Conservation (phyloP, 1,284 basidiomycete genomes). For the Marasmius tenuissimus region DNA sequence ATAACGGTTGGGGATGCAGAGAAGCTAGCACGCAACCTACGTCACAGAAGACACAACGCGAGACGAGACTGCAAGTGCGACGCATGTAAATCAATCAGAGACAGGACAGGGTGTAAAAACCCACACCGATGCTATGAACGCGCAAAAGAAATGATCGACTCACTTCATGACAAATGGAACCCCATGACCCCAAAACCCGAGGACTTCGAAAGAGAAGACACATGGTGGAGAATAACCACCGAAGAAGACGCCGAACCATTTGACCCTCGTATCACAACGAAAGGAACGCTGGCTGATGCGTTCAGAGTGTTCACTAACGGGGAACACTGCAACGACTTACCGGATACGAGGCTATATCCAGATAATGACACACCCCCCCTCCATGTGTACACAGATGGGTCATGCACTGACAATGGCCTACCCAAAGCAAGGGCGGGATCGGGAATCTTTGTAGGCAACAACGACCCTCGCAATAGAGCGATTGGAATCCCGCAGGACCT, state of each 20-base stretch:
- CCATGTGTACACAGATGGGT: conserved; percentile 19
- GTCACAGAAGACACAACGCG: neutral
- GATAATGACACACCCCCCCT: conserved; percentile 1
- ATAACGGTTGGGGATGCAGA: conserved; percentile 13
- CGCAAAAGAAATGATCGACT: conserved; percentile 6
- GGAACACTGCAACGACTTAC: neutral
- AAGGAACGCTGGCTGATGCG: conserved; percentile 8
- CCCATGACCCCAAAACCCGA: conserved; percentile 2
- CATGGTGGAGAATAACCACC: neutral
- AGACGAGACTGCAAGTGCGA: conserved; percentile 5
- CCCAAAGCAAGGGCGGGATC: conserved; percentile 15
- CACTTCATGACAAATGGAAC: conserved; percentile 12
- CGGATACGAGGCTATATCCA: neutral
- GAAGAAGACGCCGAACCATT: conserved; percentile 7
- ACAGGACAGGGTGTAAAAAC: conserved; percentile 3
- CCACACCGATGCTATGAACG: conserved; percentile 6
- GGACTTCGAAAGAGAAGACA: conserved; percentile 1
- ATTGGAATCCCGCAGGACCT: conserved; percentile 15
- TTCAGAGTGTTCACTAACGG: conserved; percentile 19
- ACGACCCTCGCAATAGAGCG: conserved; percentile 16
- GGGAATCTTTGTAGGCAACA: conserved; percentile 17
- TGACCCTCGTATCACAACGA: conserved; percentile 5
- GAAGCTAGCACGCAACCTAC: conserved; percentile 1
- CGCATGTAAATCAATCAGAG: neutral
- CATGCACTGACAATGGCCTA: conserved; percentile 18